phyloP scores from a whole-genome alignment of 2,329 filamentous ascomycete species.

The Fusarium sp. region DNA sequence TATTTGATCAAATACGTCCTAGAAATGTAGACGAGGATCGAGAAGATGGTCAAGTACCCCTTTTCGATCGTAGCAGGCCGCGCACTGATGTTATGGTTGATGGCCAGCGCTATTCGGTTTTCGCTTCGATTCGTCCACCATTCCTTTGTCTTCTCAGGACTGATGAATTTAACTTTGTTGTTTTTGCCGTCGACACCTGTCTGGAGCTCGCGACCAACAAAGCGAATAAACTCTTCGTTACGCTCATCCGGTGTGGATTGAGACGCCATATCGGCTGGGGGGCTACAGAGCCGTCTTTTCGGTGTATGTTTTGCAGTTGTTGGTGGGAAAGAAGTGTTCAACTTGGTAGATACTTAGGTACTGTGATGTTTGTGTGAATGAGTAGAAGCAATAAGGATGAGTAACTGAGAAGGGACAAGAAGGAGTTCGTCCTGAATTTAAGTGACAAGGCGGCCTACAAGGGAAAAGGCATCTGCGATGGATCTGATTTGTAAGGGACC shows the following conservation, averaged over 20 bases:
- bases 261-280: not conserved
- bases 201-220: not conserved
- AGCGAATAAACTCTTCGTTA: constrained; percentile 10
- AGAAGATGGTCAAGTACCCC: constrained; percentile 28
- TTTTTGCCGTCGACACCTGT: not conserved
- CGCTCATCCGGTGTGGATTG: not conserved
- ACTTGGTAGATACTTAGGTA: too few species aligned
- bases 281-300: not conserved
- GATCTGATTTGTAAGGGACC: not conserved
- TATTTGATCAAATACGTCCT: not conserved
- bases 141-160: not conserved
- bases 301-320: too few species aligned
- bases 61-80: constrained; percentile 4
- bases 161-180: not conserved
- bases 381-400: not conserved
- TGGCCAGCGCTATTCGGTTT: not conserved
- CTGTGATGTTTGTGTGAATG: too few species aligned
- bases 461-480: not conserved
- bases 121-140: constrained; percentile 13
- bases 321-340: not conserved
- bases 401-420: not conserved
- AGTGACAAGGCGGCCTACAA: not conserved
- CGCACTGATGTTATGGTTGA: not conserved
- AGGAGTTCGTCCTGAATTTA: not conserved
- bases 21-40: constrained; percentile 24